Evolutionary conservation across 2,329 filamentous ascomycete species (phyloP).

Genomic region (Xylariaceae sp.): DNA sequence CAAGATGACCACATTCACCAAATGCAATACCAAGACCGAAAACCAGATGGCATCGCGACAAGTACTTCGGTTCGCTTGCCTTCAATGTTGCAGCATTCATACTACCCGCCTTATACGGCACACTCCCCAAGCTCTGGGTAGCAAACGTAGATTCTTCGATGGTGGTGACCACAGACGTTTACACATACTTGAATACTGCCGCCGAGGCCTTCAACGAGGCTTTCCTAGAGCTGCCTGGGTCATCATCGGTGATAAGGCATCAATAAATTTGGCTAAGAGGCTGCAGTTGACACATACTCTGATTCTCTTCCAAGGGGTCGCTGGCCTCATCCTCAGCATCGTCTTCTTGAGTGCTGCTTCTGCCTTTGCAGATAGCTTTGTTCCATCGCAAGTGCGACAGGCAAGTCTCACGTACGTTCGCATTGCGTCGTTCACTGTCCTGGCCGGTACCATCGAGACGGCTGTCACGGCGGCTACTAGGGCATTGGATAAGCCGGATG

Average conservation of each 20-base stretch:
- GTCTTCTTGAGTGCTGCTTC: slow-evolving; percentile 61
- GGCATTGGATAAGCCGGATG: slow-evolving; percentile 72
- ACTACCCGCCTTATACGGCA: slow-evolving; percentile 71
- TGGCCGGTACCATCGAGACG: slow-evolving; percentile 68
- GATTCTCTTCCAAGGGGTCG: slow-evolving; percentile 62
- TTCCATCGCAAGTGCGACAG: slow-evolving; percentile 63
- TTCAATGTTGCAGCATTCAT: slow-evolving; percentile 70
- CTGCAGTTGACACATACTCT: slow-evolving; percentile 68
- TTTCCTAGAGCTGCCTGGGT: slow-evolving; percentile 72
- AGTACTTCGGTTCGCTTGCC: slow-evolving; percentile 62
- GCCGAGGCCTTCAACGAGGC: slow-evolving; percentile 74
- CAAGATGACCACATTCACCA: not conserved
- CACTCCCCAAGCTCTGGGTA: slow-evolving; percentile 74
- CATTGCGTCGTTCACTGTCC: slow-evolving; percentile 66
- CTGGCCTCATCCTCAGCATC: slow-evolving; percentile 67
- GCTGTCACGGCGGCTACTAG: slow-evolving; percentile 67
- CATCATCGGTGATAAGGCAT: slow-evolving; percentile 70
- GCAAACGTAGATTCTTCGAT: slow-evolving; percentile 68
- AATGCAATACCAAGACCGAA: not conserved
- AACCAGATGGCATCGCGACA: slow-evolving; percentile 28
- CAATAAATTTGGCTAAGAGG: slow-evolving; percentile 56
- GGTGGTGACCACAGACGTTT: slow-evolving; percentile 69
- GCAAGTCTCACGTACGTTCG: slow-evolving; percentile 69
- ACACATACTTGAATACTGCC: slow-evolving; percentile 73
- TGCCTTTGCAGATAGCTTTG: slow-evolving; percentile 65